Base-by-base conservation (phyloP, 2,329 filamentous ascomycete genomes). In the Cytospora paraplurivora region DNA sequence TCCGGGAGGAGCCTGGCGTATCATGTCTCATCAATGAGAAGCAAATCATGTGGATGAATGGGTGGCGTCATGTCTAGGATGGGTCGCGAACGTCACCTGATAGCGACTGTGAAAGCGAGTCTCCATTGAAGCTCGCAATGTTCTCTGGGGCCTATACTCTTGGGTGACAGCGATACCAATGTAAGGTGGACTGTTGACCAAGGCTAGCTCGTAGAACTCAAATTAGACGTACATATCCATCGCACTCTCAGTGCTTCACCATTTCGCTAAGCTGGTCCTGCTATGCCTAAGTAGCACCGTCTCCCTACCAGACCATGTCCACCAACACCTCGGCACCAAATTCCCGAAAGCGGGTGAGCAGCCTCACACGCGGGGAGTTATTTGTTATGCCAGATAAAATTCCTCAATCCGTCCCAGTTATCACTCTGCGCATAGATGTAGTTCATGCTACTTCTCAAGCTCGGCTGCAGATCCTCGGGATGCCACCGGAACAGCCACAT, bases 401-500 rank as follows among this genome's bases (percentile, higher is more conserved):
- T 98, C 75, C 89, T 81, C 73, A 97, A 80, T 47, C 89, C 90
- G 73, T 96, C 90, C 92, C 94, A 99, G 64, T 90, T 83, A 72
- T 97, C 90, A 68, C 91, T 92, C 76, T 98, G 90, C 64, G 87
- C 83, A 75, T 94, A 99, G 81, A 99, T 97, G 74, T 99, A 99
- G 71, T 87, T 91, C 95, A 99, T 99, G 80, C 93, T 97, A 78
- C 88, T 93, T 75, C 92, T 85, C 81, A 99, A 78, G 76, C 93
- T 97, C 65, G 88, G 87, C 82, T 97, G 95, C 73, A 99, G 84
- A 62, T 91, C 92, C 71, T 96, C 92, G 6, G 95, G 93, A 79
- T 98, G 88, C 85, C 90, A 91, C 71, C 91, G 86, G 81, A 97
- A 99, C 66, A 99, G 78, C 79, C 94, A 92, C 95, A 99, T 99